Evolutionary conservation across 768 basidiomycete genomes (phyloP), one percentile per base, ranked within the genome.

Genomic region (button mushroom (Agaricus bisporus)): DNA sequence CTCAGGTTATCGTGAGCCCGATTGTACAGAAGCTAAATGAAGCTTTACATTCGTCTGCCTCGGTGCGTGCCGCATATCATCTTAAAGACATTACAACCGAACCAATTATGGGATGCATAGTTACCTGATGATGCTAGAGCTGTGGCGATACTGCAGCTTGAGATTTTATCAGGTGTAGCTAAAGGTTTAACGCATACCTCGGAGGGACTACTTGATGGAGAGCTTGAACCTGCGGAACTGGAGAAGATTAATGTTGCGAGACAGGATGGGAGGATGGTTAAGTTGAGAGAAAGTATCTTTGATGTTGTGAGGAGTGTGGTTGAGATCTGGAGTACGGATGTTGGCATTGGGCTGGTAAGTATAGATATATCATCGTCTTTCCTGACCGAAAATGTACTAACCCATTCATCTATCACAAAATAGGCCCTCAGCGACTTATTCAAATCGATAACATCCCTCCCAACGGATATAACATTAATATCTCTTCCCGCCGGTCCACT

Each of bases 361-460:
- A 4, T 10, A 15, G 46, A 26, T 15, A 35, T 45, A 37, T 41
- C 42, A 6, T 10, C 18, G 43, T 47, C 32, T 32, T 32, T 32
- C 8, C 32, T 4, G 3, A 22, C 11, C 32, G 32, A 32, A 32
- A 32, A 4, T 11, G 2, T 32, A 52, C 41, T 53, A 17, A 29
- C 35, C 41, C 54, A 36, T 10, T 42, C 12, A 38, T 48, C 26
- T 29, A 55, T 54, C 7, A 28, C 37, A 39, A 22, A 22, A 11
- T 48, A 93, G 91, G 82, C 83, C 5, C 68, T 91, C 56, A 91
- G 87, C 71, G 85, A 91, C 59, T 72, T 95, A 35, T 78, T 94
- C 72, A 91, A 88, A 57, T 86, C 90, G 0, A 88, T 95, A 53
- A 92, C 94, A 0, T 82, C 85, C 2, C 76, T 95, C 28, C 87